phyloP scores from a whole-genome alignment of 768 basidiomycete species.

The Amanita thiersii region DNA sequence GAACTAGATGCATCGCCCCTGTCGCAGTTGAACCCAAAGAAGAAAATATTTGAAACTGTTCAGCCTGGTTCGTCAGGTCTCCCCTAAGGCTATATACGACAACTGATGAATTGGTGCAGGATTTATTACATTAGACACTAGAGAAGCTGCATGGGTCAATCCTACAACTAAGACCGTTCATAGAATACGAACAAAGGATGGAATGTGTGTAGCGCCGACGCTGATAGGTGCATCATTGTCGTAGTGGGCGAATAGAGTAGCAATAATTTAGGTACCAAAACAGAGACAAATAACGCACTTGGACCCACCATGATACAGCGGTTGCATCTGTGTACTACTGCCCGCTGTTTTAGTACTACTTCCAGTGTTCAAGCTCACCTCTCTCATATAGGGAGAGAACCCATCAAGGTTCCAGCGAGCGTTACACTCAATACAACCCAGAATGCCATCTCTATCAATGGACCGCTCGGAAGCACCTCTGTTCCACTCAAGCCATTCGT shows the following conservation, averaged over 20 bases:
- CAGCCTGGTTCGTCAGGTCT: constrained; percentile 58
- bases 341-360: constrained; percentile 43
- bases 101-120: constrained; percentile 28
- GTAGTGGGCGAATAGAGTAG: constrained; percentile 29
- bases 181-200: constrained; percentile 79
- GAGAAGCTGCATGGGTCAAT: constrained; percentile 91
- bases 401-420: constrained; percentile 37
- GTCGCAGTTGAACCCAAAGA: constrained; percentile 92
- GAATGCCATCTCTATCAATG: constrained; percentile 31
- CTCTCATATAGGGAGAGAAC: constrained; percentile 58
- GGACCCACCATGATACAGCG: constrained; percentile 26
- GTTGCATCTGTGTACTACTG: constrained; percentile 22
- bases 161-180: constrained; percentile 72
- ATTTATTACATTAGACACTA: constrained; percentile 82
- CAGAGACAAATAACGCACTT: constrained; percentile 3
- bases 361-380: constrained; percentile 43
- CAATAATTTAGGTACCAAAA: background rate
- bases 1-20: constrained; percentile 54
- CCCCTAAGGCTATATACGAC: background rate
- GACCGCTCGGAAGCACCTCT: constrained; percentile 38
- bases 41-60: constrained; percentile 97
- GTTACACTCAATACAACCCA: constrained; percentile 34
- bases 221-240: constrained; percentile 91
- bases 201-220: constrained; percentile 72
- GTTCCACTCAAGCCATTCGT: constrained; percentile 40